Evolutionary conservation across 169 alveolate species (phyloP), one percentile per base, ranked within the genome.

Genomic region (Cyclospora cayetanensis): DNA sequence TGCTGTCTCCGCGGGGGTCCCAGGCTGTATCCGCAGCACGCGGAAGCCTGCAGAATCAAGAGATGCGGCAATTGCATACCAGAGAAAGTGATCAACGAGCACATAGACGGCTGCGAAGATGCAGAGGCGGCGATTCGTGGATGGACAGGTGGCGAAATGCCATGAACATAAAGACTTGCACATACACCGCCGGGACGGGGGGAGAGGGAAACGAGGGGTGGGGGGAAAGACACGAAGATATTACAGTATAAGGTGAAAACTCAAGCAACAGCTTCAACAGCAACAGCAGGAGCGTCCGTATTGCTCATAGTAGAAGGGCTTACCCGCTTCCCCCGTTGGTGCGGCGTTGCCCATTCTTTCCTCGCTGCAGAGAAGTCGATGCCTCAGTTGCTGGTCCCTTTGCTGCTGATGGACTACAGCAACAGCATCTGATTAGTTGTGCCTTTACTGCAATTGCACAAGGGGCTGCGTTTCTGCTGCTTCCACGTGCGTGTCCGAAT

Each of bases 1-100:
- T 22, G 80, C 90, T 0, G 43, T 63, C 35, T 83, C 90, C 1
- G 90, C 90, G 1, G 90, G 90, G 27, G 80, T 83, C 27, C 90
- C 90, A 9, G 52, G 79, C 42, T 63, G 77, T 11, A 83, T 22
- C 9, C 55, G 53, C 60, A 83, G n/a, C 42, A 83, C 90, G 29
- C 90, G 79, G 39, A 41, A 83, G 18, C 70, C 90, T 60, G 72
- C 72, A 60, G 18, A n/a, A 53, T 31, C 72, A 60, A 37, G 41
- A 60, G 72, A 31, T 27, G 72, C 72, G 29, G 72, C 72, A 60
- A 15, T 15, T 9, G 9, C 60, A 18, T 37, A 11, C 41, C 72
- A 60, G 35, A 31, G n/a, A n/a, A n/a, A n/a, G n/a, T n/a, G n/a
- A n/a, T n/a, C n/a, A n/a, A n/a, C n/a, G n/a, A n/a, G n/a, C n/a